Evolutionary conservation across 2,329 filamentous ascomycete genomes (phyloP), one percentile per base, ranked within the genome.

Genomic region (Colletotrichum sp.): DNA sequence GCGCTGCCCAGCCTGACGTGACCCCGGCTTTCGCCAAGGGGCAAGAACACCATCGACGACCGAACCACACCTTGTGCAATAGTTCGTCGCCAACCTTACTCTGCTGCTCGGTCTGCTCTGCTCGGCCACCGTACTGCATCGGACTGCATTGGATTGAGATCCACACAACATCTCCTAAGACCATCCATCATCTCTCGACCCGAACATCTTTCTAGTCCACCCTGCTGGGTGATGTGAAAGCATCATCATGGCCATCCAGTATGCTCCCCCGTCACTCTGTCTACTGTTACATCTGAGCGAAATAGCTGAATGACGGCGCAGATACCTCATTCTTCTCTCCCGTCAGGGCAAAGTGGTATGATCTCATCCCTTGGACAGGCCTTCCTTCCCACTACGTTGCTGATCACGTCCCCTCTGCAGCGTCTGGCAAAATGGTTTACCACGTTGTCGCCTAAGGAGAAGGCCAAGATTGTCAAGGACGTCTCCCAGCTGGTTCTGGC

Each of bases 381-480:
- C 28, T 8, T 16, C 34, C 34, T 43, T 74, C 43, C 16, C 13
- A 22, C 8, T 3, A 30, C 13, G 22, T 30, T 34, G 25, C 65
- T 77, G 55, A 72, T 62, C 30, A 13, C 10, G 22, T 30, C 34
- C 28, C 18, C 64, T 79, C 75, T 78, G 72, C 87, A 99, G 97
- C 96, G 97, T 84, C 93, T 99, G 72, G 97, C 97, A 80, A 99
- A 99, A 89, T 99, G 97, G 97, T 99, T 99, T 88, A 98, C 96
- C 71, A 99, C 97, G 18, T 91, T 99, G 78, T 98, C 96, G 43
- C 97, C 97, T 78, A 98, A 94, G 87, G 97, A 99, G 84, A 99
- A 99, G 89, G 97, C 96, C 87, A 99, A 99, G 91, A 98, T 99
- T 84, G 96, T 99, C 91, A 99, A 99, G 87, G 97, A 99, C 90